Conservation (phyloP, 1,284 basidiomycete species). For the Puccinia coronata region DNA sequence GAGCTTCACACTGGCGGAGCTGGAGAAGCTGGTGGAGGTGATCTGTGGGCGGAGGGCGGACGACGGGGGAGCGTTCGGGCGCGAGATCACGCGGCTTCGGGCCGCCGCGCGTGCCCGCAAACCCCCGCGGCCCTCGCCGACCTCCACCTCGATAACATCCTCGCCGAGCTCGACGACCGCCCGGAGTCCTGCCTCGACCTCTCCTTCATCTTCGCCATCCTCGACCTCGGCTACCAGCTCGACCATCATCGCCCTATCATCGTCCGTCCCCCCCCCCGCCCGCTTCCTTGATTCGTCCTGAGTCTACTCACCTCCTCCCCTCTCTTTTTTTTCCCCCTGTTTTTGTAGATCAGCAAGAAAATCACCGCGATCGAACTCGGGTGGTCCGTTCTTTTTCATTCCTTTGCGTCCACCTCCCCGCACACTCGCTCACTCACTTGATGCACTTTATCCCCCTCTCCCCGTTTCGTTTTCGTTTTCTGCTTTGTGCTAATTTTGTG, state of each 20-base stretch:
- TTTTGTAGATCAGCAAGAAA: constrained; percentile 78
- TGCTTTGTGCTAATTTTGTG: too few relatives aligned
- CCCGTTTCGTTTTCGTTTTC: background rate
- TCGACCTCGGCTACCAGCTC: constrained; percentile 66
- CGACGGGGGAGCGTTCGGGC: constrained; percentile 53
- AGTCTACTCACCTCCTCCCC: constrained; percentile 74
- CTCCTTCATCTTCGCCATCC: constrained; percentile 87
- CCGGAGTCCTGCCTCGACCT: constrained; percentile 95
- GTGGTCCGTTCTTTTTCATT: constrained; percentile 73
- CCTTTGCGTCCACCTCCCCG: background rate
- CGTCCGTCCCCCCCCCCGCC: constrained; percentile 1
- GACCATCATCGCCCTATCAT: constrained; percentile 24
- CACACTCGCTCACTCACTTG: constrained; percentile 70
- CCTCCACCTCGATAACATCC: constrained; percentile 59
- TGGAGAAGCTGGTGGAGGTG: constrained; percentile 69
- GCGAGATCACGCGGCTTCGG: constrained; percentile 58
- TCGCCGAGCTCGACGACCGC: constrained; percentile 75
- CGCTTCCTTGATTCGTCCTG: background rate
- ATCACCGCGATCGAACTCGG: constrained; percentile 88
- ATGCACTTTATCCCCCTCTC: constrained; percentile 60
- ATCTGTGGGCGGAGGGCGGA: constrained; percentile 70
- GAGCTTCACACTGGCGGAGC: constrained; percentile 66
- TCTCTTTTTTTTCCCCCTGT: constrained; percentile 69
- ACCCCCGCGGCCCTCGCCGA: constrained; percentile 28
- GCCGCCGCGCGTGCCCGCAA: background rate